These are phyloP conservation scores for Lactarius hatsudake DNA, from an alignment of 768 basidiomycete genomes.

Conservation along the genomic window DNA sequence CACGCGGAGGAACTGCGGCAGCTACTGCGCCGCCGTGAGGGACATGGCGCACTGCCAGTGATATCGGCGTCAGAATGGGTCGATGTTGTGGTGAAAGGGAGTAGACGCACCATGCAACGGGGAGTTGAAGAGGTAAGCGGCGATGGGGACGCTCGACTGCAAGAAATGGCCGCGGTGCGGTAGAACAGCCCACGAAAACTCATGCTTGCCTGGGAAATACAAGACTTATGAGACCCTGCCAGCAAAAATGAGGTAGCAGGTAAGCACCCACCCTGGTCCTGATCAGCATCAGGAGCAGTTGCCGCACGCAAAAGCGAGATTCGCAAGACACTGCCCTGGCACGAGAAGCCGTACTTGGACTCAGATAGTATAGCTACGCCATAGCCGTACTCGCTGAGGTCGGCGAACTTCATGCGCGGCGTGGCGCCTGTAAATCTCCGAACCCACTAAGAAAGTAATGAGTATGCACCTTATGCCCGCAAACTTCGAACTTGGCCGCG, in stretches of 20 bases:
- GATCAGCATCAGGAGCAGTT: conserved; percentile 87
- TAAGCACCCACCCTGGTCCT: conserved; percentile 71
- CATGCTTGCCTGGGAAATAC: conserved; percentile 56
- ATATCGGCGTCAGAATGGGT: neutral
- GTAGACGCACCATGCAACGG: conserved; percentile 59
- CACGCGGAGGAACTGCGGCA: conserved; percentile 32
- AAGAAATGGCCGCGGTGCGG: conserved; percentile 88
- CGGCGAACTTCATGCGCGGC: conserved; percentile 56
- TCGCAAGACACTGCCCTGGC: conserved; percentile 78
- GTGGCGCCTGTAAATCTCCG: neutral
- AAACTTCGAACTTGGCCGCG: conserved; percentile 94
- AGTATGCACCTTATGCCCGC: conserved; percentile 78
- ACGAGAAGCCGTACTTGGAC: conserved; percentile 92
- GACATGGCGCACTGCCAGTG: conserved; percentile 42
- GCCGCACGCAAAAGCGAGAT: conserved; percentile 90
- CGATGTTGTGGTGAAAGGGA: conserved; percentile 23
- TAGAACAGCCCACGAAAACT: conserved; percentile 85
- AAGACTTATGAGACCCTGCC: neutral
- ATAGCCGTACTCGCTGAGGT: conserved; percentile 91
- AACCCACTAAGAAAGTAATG: neutral
- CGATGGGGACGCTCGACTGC: conserved; percentile 84
- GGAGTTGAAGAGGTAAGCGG: conserved; percentile 81
- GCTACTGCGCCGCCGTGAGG: conserved; percentile 35
- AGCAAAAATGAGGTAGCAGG: neutral
- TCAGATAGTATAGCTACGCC: conserved; percentile 94